Evolutionary conservation across 176 grass and related monocot species (phyloP).

Genomic region (Phoenix dactylifera): DNA sequence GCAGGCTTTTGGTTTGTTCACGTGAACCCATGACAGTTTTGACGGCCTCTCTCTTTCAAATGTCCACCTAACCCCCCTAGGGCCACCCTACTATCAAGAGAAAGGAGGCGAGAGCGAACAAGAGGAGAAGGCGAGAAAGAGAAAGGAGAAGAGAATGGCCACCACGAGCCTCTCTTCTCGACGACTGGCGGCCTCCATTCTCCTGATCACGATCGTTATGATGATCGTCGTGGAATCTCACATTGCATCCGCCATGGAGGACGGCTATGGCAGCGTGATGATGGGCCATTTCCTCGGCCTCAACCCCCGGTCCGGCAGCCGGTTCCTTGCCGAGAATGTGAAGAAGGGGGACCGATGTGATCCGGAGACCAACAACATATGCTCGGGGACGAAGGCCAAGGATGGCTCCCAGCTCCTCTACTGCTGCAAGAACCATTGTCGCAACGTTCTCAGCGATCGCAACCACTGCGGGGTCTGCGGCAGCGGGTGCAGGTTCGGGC

Average conservation of each 20-base stretch:
- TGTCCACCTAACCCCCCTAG: too few species aligned
- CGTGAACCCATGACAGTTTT: too few species aligned
- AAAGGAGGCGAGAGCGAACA: too few species aligned
- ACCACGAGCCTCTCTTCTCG: too few species aligned
- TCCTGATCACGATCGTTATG: too few species aligned
- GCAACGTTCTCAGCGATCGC: constrained; percentile 12
- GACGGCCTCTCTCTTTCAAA: too few species aligned
- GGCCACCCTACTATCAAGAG: too few species aligned
- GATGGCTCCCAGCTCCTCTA: not conserved
- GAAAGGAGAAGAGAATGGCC: too few species aligned
- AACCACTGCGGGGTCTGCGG: constrained; percentile 20
- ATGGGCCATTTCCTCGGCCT: constrained; percentile 14
- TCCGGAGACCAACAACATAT: not conserved
- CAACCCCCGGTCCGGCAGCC: constrained; percentile 12
- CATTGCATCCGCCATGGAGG: not conserved
- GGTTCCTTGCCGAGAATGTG: constrained; percentile 24
- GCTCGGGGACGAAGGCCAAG: not conserved
- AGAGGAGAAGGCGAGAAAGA: too few species aligned
- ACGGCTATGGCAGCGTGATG: not conserved
- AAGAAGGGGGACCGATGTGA: constrained; percentile 11
- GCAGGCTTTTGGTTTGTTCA: too few species aligned
- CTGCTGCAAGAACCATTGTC: constrained; percentile 19
- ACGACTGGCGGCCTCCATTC: too few species aligned
- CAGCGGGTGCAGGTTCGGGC: constrained; percentile 16
- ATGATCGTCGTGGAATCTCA: too few species aligned